A percentile compares a stretch with the other conserved stretches of the same genome.
Conservation (phyloP, 345 rosid genomes). For the Lagerstroemia speciosa region DNA sequence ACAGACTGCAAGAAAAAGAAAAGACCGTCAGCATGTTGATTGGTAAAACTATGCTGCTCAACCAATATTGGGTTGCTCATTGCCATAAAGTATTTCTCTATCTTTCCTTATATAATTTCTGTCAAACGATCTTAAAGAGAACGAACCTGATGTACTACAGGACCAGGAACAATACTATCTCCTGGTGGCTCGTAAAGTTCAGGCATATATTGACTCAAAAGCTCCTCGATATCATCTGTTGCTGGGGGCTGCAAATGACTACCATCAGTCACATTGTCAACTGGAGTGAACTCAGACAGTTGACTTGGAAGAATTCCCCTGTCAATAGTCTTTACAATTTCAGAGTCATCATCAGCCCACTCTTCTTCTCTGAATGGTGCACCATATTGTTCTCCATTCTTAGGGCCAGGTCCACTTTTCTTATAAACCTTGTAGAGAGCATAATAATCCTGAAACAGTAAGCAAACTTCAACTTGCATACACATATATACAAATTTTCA, state of each 20-base stretch:
- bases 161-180: constrained; percentile 5
- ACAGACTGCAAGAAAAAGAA: constrained; percentile 15
- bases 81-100: background rate
- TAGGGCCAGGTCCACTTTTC: constrained; percentile 95
- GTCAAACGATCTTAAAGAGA: background rate
- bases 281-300: constrained; percentile 18
- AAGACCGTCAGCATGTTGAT: background rate
- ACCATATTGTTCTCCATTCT: constrained; percentile 93
- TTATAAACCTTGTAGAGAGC: constrained; percentile 75
- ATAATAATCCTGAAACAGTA: constrained; percentile 41
- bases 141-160: constrained; percentile 27
- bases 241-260: constrained; percentile 15
- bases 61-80: background rate
- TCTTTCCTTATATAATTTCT: background rate
- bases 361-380: constrained; percentile 88
- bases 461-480: background rate
- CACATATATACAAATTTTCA: background rate
- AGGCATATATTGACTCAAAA: constrained; percentile 33
- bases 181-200: constrained; percentile 14
- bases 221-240: constrained; percentile 36
- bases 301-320: constrained; percentile 19
- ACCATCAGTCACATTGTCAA: constrained; percentile 13
- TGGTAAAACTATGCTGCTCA: background rate
- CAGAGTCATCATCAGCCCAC: constrained; percentile 55
- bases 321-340: constrained; percentile 11